Evolutionary conservation across 1,284 basidiomycete genomes (phyloP).

Genomic region (Psilocybe mexicana): DNA sequence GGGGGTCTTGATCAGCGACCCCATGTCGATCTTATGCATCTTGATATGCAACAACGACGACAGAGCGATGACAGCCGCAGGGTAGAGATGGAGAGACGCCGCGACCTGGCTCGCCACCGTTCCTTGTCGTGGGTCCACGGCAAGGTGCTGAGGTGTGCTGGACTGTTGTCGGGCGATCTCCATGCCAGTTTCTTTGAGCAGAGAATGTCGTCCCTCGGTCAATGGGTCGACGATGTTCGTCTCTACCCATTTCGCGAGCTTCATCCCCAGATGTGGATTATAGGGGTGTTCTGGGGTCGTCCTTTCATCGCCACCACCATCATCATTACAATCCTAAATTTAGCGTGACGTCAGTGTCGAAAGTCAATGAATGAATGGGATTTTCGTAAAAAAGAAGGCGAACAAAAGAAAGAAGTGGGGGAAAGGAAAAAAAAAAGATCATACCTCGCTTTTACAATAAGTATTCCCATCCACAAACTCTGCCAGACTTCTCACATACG

Average conservation of each 20-base stretch:
- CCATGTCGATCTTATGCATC: conserved; percentile 64
- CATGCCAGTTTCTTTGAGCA: conserved; percentile 39
- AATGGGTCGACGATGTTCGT: conserved; percentile 59
- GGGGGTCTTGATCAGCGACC: conserved; percentile 57
- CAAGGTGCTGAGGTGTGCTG: conserved; percentile 8
- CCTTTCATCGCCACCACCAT: neutral
- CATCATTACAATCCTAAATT: neutral
- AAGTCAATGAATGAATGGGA: neutral
- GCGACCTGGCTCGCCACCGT: conserved; percentile 41
- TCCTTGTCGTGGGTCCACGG: conserved; percentile 9
- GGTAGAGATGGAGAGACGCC: conserved; percentile 45
- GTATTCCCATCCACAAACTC: conserved; percentile 52
- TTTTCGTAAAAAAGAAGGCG: neutral
- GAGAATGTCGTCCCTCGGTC: conserved; percentile 54
- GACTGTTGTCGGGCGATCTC: conserved; percentile 27
- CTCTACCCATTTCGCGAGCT: conserved; percentile 60
- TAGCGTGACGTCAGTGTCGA: neutral
- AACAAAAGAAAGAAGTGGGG: neutral
- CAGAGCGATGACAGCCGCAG: conserved; percentile 41
- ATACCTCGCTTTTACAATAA: conserved; percentile 15
- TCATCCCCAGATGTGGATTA: conserved; percentile 36
- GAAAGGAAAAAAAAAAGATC: conserved; percentile 9
- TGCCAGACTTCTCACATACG: conserved; percentile 72
- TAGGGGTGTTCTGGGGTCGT: conserved; percentile 2
- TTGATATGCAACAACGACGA: conserved; percentile 43